Evolutionary conservation across 768 basidiomycete genomes (phyloP).

Genomic region (Trichaptum fuscoviolaceum): DNA sequence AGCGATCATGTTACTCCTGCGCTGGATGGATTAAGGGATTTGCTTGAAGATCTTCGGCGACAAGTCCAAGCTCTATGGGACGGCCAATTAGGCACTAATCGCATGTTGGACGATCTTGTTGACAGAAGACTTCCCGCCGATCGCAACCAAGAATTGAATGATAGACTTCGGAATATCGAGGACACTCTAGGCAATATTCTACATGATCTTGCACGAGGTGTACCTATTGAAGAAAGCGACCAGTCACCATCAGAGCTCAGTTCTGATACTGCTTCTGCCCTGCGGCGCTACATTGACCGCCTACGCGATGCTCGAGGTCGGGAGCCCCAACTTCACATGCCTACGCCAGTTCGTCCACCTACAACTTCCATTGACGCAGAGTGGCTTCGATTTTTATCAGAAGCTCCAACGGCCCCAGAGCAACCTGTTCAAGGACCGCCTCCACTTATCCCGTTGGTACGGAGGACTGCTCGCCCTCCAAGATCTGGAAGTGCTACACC

Average conservation of each 20-base stretch:
- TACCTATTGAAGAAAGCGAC: slow-evolving; percentile 10
- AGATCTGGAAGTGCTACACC: slow-evolving; percentile 41
- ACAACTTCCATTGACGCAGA: slow-evolving; percentile 55
- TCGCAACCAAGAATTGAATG: slow-evolving; percentile 35
- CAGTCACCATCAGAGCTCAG: slow-evolving; percentile 10
- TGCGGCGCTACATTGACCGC: slow-evolving; percentile 23
- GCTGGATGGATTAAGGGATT: slow-evolving; percentile 43
- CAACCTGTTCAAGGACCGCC: slow-evolving; percentile 45
- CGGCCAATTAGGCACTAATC: slow-evolving; percentile 55
- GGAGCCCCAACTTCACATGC: slow-evolving; percentile 37
- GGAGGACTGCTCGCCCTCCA: slow-evolving; percentile 36
- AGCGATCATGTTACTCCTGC: slow-evolving; percentile 28
- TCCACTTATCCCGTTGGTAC: slow-evolving; percentile 44
- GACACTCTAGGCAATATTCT: slow-evolving; percentile 27
- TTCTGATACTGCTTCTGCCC: slow-evolving; percentile 22
- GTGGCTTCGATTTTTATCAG: slow-evolving; percentile 54
- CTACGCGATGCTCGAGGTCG: slow-evolving; percentile 20
- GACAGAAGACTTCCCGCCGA: slow-evolving; percentile 34
- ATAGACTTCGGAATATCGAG: slow-evolving; percentile 34
- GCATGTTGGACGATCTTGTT: slow-evolving; percentile 58
- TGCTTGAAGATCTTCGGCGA: slow-evolving; percentile 53
- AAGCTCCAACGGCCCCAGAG: slow-evolving; percentile 35
- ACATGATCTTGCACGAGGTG: slow-evolving; percentile 6
- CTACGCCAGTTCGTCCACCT: slow-evolving; percentile 31
- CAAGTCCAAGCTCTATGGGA: slow-evolving; percentile 57